phyloP scores from a whole-genome alignment of 2,329 filamentous ascomycete species.

The Fusarium drepaniforme region DNA sequence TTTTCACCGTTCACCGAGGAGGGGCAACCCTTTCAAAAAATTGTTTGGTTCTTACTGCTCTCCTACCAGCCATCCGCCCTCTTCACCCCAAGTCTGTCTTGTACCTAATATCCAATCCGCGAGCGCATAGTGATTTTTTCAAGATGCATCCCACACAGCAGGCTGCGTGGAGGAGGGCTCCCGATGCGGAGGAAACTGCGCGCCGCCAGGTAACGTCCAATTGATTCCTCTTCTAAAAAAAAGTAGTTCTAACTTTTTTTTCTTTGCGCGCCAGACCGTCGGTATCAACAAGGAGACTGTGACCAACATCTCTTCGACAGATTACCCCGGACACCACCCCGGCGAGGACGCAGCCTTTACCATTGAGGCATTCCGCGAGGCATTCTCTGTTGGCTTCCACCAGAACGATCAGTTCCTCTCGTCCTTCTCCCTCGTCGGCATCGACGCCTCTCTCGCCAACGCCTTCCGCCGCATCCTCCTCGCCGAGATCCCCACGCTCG shows the following conservation, averaged over 20 bases:
- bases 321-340: constrained; percentile 92
- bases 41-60: constrained; percentile 36
- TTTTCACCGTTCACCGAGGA: constrained; percentile 38
- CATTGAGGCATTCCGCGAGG: constrained; percentile 76
- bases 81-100: neutral
- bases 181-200: constrained; percentile 68
- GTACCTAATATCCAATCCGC: constrained; percentile 3
- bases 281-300: constrained; percentile 92
- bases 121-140: neutral
- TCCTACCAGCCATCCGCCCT: constrained; percentile 8
- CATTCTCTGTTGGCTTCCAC: constrained; percentile 85
- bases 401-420: constrained; percentile 81
- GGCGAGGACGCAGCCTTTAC: constrained; percentile 89
- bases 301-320: constrained; percentile 87
- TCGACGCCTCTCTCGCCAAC: constrained; percentile 95
- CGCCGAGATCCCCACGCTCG: constrained; percentile 92
- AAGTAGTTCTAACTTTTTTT: constrained; percentile 20
- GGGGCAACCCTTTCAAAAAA: constrained; percentile 47
- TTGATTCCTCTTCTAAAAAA: neutral
- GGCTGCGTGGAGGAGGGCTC: constrained; percentile 52
- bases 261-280: constrained; percentile 71
- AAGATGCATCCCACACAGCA: constrained; percentile 50
- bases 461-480: constrained; percentile 97
- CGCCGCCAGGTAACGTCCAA: constrained; percentile 67
- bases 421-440: constrained; percentile 90